phyloP scores from a whole-genome alignment of 805 yeast species.

The Citeromyces matritensis region DNA sequence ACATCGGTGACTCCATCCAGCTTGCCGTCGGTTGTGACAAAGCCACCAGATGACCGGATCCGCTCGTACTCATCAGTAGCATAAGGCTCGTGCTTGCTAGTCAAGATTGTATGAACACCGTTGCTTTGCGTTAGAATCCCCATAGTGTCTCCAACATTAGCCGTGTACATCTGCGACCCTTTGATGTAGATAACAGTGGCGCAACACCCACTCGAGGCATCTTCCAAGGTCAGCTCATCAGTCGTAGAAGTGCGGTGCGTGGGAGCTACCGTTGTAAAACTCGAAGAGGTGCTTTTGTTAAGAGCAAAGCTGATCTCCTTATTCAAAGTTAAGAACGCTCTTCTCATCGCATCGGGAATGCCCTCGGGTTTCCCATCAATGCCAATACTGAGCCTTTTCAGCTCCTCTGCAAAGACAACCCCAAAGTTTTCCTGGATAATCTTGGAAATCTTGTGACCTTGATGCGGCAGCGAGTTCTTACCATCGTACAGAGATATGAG shows the following conservation, averaged over 20 bases:
- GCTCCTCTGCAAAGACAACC: conserved; percentile 51
- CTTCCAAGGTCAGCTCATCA: conserved; percentile 46
- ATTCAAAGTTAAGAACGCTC: conserved; percentile 68
- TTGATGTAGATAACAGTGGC: conserved; percentile 70
- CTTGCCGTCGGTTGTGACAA: conserved; percentile 71
- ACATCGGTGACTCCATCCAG: conserved; percentile 73
- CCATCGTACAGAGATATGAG: conserved; percentile 82
- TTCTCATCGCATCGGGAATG: conserved; percentile 62
- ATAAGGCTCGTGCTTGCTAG: conserved; percentile 77
- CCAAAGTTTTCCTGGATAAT: conserved; percentile 63
- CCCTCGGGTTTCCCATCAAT: conserved; percentile 17
- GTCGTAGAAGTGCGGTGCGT: conserved; percentile 35
- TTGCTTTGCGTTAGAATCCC: conserved; percentile 65
- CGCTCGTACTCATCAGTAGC: conserved; percentile 66
- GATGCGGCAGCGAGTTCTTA: conserved; percentile 34
- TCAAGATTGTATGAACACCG: conserved; percentile 65
- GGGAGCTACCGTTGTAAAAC: conserved; percentile 25
- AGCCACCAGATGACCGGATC: conserved; percentile 85
- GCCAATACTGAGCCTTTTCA: conserved; percentile 15
- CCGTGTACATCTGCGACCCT: conserved; percentile 57
- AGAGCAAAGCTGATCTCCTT: conserved; percentile 61
- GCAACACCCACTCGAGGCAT: conserved; percentile 70
- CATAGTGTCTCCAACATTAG: conserved; percentile 85
- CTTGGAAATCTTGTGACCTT: conserved; percentile 55
- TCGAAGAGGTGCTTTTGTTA: conserved; percentile 22